A percentile compares a stretch with the other conserved stretches of the same genome.
Evolutionary conservation across 257 asterid species (phyloP).

Genomic region (Scutellaria baicalensis): DNA sequence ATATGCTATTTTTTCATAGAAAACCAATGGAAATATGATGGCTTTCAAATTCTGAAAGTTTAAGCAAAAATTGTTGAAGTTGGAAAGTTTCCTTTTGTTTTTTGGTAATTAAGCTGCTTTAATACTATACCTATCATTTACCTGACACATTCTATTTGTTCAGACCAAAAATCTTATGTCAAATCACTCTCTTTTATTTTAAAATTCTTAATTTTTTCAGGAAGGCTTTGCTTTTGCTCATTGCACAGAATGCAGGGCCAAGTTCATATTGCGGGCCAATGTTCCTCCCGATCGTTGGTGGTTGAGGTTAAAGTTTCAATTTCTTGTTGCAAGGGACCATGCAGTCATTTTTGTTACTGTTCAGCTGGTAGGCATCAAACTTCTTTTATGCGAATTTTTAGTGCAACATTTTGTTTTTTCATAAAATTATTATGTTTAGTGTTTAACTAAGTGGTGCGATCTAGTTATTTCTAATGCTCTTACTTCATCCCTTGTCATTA

Average conservation of each 20-base stretch:
- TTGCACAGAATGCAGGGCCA: conserved; percentile 97
- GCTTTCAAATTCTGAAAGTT: too few species aligned
- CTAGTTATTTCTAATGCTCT: background rate
- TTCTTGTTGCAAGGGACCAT: conserved; percentile 98
- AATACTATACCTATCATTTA: background rate
- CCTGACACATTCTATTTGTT: background rate
- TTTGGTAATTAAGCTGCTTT: background rate
- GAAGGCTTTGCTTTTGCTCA: conserved; percentile 99
- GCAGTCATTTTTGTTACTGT: conserved; percentile 79
- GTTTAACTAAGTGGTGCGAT: background rate
- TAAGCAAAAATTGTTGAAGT: too few species aligned
- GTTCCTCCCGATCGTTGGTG: conserved; percentile 99
- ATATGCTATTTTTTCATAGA: too few species aligned
- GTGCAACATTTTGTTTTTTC: background rate
- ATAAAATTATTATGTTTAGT: background rate
- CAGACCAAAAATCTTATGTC: background rate
- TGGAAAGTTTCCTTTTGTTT: too few species aligned
- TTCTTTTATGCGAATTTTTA: conserved; percentile 4
- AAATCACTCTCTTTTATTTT: background rate
- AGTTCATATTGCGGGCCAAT: conserved; percentile 90
- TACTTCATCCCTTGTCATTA: background rate
- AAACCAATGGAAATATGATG: too few species aligned
- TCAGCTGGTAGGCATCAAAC: conserved; percentile 73
- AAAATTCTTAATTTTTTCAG: conserved; percentile 29
- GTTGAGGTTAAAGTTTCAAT: conserved; percentile 93